Conservation (phyloP, 2,329 filamentous ascomycete species). For the Aspergillus aculeatus region DNA sequence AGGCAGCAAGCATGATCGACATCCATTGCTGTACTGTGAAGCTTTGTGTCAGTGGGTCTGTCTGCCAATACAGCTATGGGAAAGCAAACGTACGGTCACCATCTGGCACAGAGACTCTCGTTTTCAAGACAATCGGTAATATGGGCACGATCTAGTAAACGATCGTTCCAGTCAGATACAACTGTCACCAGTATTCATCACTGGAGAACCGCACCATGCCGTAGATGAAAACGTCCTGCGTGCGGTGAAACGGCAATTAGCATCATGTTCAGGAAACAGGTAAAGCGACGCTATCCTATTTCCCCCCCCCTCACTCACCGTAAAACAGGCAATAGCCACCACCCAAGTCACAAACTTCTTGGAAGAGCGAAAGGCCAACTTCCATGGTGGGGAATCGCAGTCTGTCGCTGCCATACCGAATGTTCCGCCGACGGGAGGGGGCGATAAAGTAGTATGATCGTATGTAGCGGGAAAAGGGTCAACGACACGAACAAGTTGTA, state of each 20-base stretch:
- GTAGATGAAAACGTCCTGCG: slow-evolving; percentile 44
- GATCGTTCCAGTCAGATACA: neutral
- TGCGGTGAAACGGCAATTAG: slow-evolving; percentile 3
- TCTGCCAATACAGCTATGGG: neutral
- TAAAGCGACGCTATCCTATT: too few species aligned
- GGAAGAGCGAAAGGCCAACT: slow-evolving; percentile 37
- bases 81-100: slow-evolving; percentile 43
- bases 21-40: slow-evolving; percentile 65
- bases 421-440: neutral
- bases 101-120: slow-evolving; percentile 30
- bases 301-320: slow-evolving; percentile 25
- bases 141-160: slow-evolving; percentile 61
- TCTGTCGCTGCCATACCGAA: neutral
- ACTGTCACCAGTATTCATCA: neutral
- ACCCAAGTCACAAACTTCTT: slow-evolving; percentile 40
- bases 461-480: too few species aligned
- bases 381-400: slow-evolving; percentile 17
- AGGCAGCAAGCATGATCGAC: slow-evolving; percentile 67
- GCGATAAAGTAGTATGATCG: neutral
- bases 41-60: neutral
- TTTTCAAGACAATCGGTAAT: slow-evolving; percentile 62
- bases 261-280: neutral
- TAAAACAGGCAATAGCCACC: slow-evolving; percentile 44
- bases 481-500: too few species aligned
- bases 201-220: slow-evolving; percentile 29